These are phyloP conservation scores for Crithidia sp. DNA, from an alignment of 208 protist genomes.

Conservation along the genomic window DNA sequence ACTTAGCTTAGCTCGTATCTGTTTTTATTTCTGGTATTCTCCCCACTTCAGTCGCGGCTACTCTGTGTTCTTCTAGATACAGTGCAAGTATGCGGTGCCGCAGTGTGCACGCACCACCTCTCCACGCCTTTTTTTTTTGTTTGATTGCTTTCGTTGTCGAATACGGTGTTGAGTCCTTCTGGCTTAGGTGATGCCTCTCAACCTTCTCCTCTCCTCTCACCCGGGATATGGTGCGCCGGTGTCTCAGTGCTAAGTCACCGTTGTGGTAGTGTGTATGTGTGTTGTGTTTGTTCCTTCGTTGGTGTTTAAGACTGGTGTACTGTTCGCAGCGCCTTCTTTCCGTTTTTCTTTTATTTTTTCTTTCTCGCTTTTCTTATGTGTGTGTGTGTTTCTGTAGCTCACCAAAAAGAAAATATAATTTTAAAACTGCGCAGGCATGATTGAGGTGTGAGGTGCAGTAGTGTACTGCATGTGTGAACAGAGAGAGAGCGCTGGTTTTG, in stretches of 20 bases:
- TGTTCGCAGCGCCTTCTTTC: not conserved
- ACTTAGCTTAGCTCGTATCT: constrained; percentile 12
- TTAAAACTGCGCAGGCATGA: too few species aligned
- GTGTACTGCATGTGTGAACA: too few species aligned
- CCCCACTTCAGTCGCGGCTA: not conserved
- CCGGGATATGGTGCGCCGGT: too few species aligned
- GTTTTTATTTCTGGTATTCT: constrained; percentile 2
- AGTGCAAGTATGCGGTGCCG: too few species aligned
- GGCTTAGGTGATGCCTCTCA: too few species aligned
- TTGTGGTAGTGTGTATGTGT: not conserved
- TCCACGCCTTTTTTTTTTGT: not conserved
- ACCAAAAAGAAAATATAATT: too few species aligned
- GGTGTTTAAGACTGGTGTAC: not conserved
- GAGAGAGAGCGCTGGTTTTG: too few species aligned
- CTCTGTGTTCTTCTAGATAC: too few species aligned
- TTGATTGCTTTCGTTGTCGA: not conserved
- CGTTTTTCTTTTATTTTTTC: not conserved
- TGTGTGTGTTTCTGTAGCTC: constrained; percentile 1
- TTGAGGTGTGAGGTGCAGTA: too few species aligned
- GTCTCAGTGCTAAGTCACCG: not conserved
- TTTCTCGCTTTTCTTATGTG: not conserved
- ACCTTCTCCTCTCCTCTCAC: too few species aligned
- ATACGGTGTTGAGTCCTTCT: too few species aligned
- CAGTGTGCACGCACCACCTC: too few species aligned
- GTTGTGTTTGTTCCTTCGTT: not conserved